These are phyloP conservation scores for Neckera pumila DNA, from an alignment of 225 moss, liverwort and hornwort genomes.

Conservation along the genomic window DNA sequence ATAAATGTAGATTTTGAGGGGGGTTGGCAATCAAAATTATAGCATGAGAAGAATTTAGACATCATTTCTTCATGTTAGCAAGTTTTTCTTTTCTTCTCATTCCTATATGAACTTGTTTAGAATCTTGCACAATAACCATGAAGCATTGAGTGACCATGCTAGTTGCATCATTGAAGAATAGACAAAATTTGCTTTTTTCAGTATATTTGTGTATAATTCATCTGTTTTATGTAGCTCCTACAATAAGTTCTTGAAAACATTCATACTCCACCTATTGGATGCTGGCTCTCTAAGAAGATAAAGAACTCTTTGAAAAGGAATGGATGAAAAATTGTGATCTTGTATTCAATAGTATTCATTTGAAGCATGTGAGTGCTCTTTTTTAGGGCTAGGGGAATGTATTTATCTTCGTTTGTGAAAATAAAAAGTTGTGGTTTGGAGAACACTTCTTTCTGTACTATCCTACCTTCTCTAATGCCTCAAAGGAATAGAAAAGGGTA, in stretches of 20 bases:
- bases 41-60: not conserved
- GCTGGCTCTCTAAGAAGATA: accelerated
- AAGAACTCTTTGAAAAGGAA: too few relatives aligned
- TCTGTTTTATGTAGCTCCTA: not conserved
- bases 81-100: not conserved
- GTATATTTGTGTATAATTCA: not conserved
- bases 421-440: not conserved
- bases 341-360: not conserved
- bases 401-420: not conserved
- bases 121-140: not conserved
- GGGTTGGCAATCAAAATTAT: not conserved
- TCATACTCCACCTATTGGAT: not conserved
- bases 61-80: not conserved
- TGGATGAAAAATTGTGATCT: not conserved
- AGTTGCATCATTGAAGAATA: not conserved
- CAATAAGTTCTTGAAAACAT: not conserved
- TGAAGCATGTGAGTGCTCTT: too few relatives aligned
- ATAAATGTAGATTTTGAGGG: not conserved
- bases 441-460: accelerated
- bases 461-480: not conserved
- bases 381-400: accelerated
- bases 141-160: not conserved
- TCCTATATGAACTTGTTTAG: not conserved
- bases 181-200: not conserved
- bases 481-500: not conserved